A percentile compares a stretch with the other conserved stretches of the same genome.
phyloP scores from a whole-genome alignment of 2,329 filamentous ascomycete species.

The Alternaria dauci region DNA sequence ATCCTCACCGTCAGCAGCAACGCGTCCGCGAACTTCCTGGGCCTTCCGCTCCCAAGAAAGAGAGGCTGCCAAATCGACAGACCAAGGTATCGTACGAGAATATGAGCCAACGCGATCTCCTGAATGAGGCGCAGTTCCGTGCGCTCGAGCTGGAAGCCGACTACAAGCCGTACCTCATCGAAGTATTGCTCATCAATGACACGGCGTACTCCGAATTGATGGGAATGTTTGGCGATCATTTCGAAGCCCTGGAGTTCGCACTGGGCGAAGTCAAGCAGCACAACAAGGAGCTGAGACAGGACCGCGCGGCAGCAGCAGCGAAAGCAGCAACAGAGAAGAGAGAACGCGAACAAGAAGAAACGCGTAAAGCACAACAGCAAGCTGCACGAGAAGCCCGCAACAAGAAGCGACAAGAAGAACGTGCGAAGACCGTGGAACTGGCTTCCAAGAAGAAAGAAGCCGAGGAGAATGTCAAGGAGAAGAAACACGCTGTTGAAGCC shows the following conservation, averaged over 20 bases:
- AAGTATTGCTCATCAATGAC: neutral
- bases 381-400: neutral
- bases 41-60: neutral
- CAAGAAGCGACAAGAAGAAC: neutral
- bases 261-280: neutral
- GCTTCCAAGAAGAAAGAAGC: neutral
- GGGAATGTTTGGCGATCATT: neutral
- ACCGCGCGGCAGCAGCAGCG: neutral
- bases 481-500: neutral
- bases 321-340: neutral
- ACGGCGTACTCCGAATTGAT: neutral
- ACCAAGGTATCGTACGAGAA: neutral
- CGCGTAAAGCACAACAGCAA: neutral
- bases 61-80: neutral
- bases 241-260: slow-evolving; percentile 3
- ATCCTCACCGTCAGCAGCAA: neutral
- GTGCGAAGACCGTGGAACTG: neutral
- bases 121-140: neutral
- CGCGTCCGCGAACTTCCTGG: neutral
- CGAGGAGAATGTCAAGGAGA: neutral
- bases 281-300: neutral
- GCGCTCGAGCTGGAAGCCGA: neutral
- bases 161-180: neutral
- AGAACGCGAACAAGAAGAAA: neutral
- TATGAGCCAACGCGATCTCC: slow-evolving; percentile 1